Conservation (phyloP, 1,139 yeast genomes). For the Candida sp. region DNA sequence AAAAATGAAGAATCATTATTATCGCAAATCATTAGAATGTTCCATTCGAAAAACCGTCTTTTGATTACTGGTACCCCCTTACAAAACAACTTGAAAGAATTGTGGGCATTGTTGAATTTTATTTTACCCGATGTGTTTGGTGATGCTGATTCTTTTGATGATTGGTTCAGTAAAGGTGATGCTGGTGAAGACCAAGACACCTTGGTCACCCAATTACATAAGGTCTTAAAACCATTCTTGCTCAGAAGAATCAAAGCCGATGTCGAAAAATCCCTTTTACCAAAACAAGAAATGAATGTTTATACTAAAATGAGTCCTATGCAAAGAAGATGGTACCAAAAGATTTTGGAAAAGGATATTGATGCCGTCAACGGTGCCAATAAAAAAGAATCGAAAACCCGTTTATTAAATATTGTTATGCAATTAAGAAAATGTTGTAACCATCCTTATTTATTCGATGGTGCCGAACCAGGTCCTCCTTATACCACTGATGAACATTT, state of each 20-base stretch:
- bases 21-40: conserved; percentile 72
- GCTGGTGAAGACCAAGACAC: conserved; percentile 27
- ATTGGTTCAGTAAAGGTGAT: conserved; percentile 52
- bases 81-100: conserved; percentile 74
- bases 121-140: conserved; percentile 76
- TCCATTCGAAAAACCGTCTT: conserved; percentile 66
- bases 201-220: conserved; percentile 82
- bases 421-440: conserved; percentile 81
- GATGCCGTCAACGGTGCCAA: conserved; percentile 83
- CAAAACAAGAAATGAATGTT: conserved; percentile 70
- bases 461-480: conserved; percentile 89
- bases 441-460: conserved; percentile 80
- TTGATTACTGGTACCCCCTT: conserved; percentile 81
- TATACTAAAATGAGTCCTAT: conserved; percentile 73
- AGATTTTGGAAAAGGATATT: conserved; percentile 71
- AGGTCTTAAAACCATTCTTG: conserved; percentile 76
- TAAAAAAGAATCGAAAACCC: conserved; percentile 70
- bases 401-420: conserved; percentile 77
- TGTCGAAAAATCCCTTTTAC: conserved; percentile 73
- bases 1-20: conserved; percentile 74
- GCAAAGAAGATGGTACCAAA: conserved; percentile 77
- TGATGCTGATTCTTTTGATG: conserved; percentile 70
- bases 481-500: conserved; percentile 81
- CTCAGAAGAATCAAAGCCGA: conserved; percentile 75
- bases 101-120: conserved; percentile 78